Evolutionary conservation across 306 rosid genomes (phyloP), one percentile per base, ranked within the genome.

Genomic region (Dryas drummondii): DNA sequence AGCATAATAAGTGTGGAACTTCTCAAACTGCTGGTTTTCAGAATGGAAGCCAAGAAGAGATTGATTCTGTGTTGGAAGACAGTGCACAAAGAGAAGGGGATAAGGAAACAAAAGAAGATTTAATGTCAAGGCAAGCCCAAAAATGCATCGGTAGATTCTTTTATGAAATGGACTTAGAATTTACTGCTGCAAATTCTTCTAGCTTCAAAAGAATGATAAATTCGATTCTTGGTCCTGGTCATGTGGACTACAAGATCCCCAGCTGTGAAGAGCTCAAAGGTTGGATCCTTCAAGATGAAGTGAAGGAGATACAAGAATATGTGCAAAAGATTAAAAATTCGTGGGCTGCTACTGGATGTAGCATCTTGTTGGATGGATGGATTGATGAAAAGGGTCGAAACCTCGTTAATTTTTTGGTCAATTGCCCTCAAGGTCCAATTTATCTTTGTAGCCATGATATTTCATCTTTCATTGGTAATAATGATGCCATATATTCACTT

Each of bases 311-410:
- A 67, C 45, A 69, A 61, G 76, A 68, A 45, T 69, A 75, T 46
- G 72, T 74, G 71, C 32, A 26, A 45, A 61, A 68, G 45, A 53
- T 80, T 27, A 74, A 47, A 46, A 12, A 68, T n/a, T 68, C 76
- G 19, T 80, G 83, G 83, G 83, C 11, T 17, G 46, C 7, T 50
- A 80, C 72, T n/a, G 76, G 80, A 44, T 80, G 83, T 47, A 80
- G 79, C 76, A 61, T 80, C 46, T 62, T 74, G 76, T 62, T 80
- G 70, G 80, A 80, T 52, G 64, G 46, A 53, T 80, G 80, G 83
- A 37, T 54, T 45, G 72, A 80, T 54, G 72, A 53, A 37, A 74
- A 52, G 71, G 75, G 80, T 19, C 58, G 68, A 61, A 71, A 46
- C 71, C 40, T 80, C 32, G 76, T 74, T 22, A 80, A 74, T 45